phyloP scores from a whole-genome alignment of 2,329 filamentous ascomycete genomes.

The Exophiala dermatitidis region DNA sequence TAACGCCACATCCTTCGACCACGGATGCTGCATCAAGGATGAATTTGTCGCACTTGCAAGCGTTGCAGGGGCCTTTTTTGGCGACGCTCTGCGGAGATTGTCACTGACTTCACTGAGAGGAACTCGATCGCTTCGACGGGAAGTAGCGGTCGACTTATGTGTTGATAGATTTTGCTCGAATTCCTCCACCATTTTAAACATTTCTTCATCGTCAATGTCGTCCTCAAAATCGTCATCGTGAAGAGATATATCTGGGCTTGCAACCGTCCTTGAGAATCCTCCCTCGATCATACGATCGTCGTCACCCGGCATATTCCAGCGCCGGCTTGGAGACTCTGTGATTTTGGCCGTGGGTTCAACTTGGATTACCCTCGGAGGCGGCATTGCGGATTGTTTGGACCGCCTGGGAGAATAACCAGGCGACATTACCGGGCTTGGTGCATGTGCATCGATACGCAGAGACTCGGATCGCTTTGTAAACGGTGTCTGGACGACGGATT shows the following conservation, averaged over 20 bases:
- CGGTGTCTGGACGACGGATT: slow-evolving; percentile 21
- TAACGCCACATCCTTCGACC: slow-evolving; percentile 77
- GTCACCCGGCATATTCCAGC: slow-evolving; percentile 15
- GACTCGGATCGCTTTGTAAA: slow-evolving; percentile 2
- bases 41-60: slow-evolving; percentile 24
- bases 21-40: slow-evolving; percentile 57
- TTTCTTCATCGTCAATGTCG: slow-evolving; percentile 38
- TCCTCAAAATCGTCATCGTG: slow-evolving; percentile 37
- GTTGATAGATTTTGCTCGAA: slow-evolving; percentile 30
- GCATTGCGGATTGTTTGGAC: neutral
- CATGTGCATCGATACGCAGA: neutral
- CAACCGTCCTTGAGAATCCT: slow-evolving; percentile 38
- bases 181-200: slow-evolving; percentile 38
- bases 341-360: neutral
- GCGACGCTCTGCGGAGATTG: slow-evolving; percentile 30
- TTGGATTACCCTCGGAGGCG: neutral
- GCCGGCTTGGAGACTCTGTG: neutral
- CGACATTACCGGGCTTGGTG: neutral
- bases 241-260: slow-evolving; percentile 29
- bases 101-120: slow-evolving; percentile 23
- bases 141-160: neutral
- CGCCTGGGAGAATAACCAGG: neutral
- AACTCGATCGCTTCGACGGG: slow-evolving; percentile 1
- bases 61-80: slow-evolving; percentile 3
- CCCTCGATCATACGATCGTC: slow-evolving; percentile 16